Percentiles rank a stretch among this genome's conserved stretches.
These are phyloP conservation scores for Albatrellus ellisii DNA, from an alignment of 768 basidiomycete genomes.

Conservation along the genomic window DNA sequence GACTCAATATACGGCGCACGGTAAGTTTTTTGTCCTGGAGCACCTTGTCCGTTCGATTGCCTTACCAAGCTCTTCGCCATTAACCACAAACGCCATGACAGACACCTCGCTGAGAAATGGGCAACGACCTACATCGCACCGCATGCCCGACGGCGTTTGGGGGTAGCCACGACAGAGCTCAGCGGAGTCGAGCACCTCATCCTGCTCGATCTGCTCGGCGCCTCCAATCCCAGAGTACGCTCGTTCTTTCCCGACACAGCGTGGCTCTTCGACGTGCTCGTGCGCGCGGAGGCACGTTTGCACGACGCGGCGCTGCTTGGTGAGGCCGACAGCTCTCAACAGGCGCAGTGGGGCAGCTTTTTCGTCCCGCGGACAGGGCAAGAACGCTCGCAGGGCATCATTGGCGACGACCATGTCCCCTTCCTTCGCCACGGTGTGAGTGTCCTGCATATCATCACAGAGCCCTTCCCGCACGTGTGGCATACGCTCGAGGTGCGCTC, in stretches of 20 bases:
- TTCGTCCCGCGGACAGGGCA: conserved; percentile 39
- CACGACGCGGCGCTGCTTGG: conserved; percentile 46
- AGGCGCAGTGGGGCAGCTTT: conserved; percentile 37
- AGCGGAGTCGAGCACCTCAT: conserved; percentile 81
- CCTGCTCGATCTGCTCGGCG: conserved; percentile 85
- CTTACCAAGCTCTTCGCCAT: neutral
- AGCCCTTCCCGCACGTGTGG: conserved; percentile 87
- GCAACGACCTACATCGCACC: conserved; percentile 49
- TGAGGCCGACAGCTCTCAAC: too few relatives aligned
- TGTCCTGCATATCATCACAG: conserved; percentile 79
- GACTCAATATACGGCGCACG: conserved; percentile 96
- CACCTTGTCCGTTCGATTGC: neutral
- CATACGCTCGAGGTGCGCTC: conserved; percentile 56
- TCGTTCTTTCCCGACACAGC: conserved; percentile 82
- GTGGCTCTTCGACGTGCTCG: conserved; percentile 82
- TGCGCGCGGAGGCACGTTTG: conserved; percentile 58
- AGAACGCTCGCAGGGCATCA: conserved; percentile 36
- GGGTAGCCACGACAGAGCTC: conserved; percentile 47
- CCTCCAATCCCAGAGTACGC: conserved; percentile 55
- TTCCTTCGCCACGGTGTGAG: conserved; percentile 77
- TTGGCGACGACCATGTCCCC: conserved; percentile 91
- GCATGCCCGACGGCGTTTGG: conserved; percentile 42
- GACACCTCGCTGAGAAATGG: conserved; percentile 88
- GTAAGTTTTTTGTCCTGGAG: conserved; percentile 28
- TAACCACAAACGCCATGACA: conserved; percentile 18